A percentile compares a stretch with the other conserved stretches of the same genome.
Evolutionary conservation across 148 eudicot species (phyloP).

Genomic region (Silene uniflora): DNA sequence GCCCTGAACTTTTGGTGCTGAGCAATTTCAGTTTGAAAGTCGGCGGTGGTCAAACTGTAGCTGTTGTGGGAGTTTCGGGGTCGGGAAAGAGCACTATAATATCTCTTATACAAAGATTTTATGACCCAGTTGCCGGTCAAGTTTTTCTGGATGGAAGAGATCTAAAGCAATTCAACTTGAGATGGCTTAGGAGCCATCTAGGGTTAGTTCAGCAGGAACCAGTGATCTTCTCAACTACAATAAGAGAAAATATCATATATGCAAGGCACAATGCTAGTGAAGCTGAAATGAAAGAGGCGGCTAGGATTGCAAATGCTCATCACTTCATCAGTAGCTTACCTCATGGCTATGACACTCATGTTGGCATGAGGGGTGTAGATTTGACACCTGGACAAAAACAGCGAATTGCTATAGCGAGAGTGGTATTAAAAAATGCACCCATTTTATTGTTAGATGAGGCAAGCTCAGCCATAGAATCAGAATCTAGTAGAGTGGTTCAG

Average conservation of each 20-base stretch:
- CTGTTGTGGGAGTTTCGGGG: slow-evolving; percentile 96
- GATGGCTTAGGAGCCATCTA: slow-evolving; percentile 93
- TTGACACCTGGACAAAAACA: slow-evolving; percentile 97
- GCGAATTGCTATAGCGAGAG: slow-evolving; percentile 93
- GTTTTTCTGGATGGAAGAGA: slow-evolving; percentile 85
- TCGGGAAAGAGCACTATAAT: slow-evolving; percentile 99
- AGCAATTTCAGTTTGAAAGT: slow-evolving; percentile 93
- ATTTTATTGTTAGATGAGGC: slow-evolving; percentile 93
- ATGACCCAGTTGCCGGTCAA: slow-evolving; percentile 90
- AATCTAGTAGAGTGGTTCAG: slow-evolving; percentile 92
- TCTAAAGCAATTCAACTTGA: slow-evolving; percentile 69
- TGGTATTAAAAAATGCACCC: slow-evolving; percentile 88
- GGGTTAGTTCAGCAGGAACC: slow-evolving; percentile 99
- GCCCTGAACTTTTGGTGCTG: slow-evolving; percentile 78
- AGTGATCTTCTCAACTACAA: slow-evolving; percentile 84
- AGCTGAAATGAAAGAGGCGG: slow-evolving; percentile 99
- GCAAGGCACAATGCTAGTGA: slow-evolving; percentile 98
- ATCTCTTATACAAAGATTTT: slow-evolving; percentile 84
- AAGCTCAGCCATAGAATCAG: slow-evolving; percentile 93
- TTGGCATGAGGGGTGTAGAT: slow-evolving; percentile 97
- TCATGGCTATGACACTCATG: slow-evolving; percentile 96
- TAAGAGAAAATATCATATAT: slow-evolving; percentile 88
- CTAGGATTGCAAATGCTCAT: slow-evolving; percentile 97
- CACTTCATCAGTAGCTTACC: slow-evolving; percentile 97
- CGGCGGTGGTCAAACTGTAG: slow-evolving; percentile 94